phyloP scores from a whole-genome alignment of 1,139 yeast species.

The Suhomyces bribrorum region DNA sequence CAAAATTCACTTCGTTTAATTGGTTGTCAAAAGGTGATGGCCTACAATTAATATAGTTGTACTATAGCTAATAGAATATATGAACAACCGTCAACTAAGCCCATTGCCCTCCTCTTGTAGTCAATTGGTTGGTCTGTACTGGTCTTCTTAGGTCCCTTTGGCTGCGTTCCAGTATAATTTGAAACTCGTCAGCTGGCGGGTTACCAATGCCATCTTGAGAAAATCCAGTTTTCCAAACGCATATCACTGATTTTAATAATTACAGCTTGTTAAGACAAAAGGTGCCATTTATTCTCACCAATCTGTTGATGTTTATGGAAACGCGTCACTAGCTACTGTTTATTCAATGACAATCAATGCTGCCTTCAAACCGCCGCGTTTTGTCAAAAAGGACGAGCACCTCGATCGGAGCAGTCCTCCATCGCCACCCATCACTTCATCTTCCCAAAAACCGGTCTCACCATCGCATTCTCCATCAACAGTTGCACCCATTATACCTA shows the following conservation, averaged over 20 bases:
- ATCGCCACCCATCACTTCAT: not conserved
- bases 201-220: too few relatives aligned
- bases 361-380: slow-evolving; percentile 8
- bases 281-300: too few relatives aligned
- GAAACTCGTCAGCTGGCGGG: too few relatives aligned
- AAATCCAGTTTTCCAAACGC: too few relatives aligned
- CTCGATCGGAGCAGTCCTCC: not conserved
- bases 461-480: not conserved
- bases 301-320: not conserved
- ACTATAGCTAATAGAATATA: not conserved
- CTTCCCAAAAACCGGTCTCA: not conserved
- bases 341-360: not conserved
- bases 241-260: too few relatives aligned
- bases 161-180: too few relatives aligned
- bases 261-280: too few relatives aligned
- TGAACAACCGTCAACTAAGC: not conserved
- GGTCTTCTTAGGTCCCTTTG: too few relatives aligned
- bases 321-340: not conserved
- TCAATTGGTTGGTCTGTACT: too few relatives aligned
- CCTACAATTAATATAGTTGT: not conserved
- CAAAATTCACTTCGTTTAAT: too few relatives aligned
- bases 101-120: not conserved
- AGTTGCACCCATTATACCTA: not conserved
- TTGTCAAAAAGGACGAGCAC: not conserved
- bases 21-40: not conserved